Percentiles rank a stretch among this genome's conserved stretches.
Conservation (phyloP, 2,329 filamentous ascomycete species). For the Zalaria sp. region DNA sequence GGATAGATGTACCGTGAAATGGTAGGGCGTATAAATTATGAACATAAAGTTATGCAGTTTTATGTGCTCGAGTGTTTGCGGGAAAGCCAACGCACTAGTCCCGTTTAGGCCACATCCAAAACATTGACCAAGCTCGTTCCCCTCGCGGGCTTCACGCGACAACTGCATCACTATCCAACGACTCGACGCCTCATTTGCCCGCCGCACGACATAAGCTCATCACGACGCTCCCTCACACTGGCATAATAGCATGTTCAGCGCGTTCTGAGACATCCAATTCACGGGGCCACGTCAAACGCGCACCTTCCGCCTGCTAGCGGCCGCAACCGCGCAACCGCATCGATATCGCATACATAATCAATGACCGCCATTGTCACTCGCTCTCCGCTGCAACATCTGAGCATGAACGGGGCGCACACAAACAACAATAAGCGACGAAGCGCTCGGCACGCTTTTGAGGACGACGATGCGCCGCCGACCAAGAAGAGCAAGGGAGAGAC, state of each 20-base stretch:
- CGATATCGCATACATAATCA: not conserved
- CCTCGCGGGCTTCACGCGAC: not conserved
- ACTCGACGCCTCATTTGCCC: not conserved
- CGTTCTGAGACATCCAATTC: not conserved
- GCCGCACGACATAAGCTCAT: not conserved
- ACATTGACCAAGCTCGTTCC: not conserved
- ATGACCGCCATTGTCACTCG: constrained; percentile 18
- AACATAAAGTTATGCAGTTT: too few relatives aligned
- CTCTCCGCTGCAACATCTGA: constrained; percentile 30
- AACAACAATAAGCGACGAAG: constrained; percentile 25
- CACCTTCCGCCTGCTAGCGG: not conserved
- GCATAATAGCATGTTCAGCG: not conserved
- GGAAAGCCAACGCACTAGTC: too few relatives aligned
- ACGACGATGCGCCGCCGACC: constrained; percentile 26
- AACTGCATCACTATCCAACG: not conserved
- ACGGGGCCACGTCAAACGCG: not conserved
- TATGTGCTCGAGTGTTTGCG: too few relatives aligned
- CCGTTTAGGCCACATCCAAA: too few relatives aligned
- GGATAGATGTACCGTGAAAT: too few relatives aligned
- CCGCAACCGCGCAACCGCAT: not conserved
- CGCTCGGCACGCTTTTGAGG: constrained; percentile 28
- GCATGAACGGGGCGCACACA: constrained; percentile 32
- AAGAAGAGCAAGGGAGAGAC: constrained; percentile 28
- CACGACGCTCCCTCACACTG: not conserved
- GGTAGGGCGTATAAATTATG: too few relatives aligned